Conservation (phyloP, 1,284 basidiomycete genomes). For the Fomitopsis schrenkii region DNA sequence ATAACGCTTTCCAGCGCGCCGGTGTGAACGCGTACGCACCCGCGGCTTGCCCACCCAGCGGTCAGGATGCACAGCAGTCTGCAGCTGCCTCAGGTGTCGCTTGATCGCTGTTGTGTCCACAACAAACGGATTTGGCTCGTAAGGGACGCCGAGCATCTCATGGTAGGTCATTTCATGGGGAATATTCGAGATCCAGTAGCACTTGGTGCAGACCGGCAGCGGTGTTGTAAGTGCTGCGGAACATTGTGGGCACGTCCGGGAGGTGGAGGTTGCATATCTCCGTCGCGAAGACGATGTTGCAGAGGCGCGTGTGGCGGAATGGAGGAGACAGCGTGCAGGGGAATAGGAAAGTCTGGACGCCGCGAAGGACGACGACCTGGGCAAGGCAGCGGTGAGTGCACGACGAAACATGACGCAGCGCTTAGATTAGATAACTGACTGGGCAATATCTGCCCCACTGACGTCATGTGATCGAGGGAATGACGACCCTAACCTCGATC, state of each 20-base stretch:
- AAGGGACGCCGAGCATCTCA: conserved; percentile 57
- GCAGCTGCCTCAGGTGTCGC: conserved; percentile 59
- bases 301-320: not conserved
- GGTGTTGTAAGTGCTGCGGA: conserved; percentile 49
- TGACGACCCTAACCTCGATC: conserved; percentile 2
- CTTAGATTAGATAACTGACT: not conserved
- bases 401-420: conserved; percentile 20
- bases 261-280: not conserved
- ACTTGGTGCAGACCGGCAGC: conserved; percentile 66
- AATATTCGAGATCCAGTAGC: conserved; percentile 59
- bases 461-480: conserved; percentile 23
- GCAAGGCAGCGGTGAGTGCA: conserved; percentile 11
- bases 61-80: conserved; percentile 80
- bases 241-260: conserved; percentile 53
- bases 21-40: conserved; percentile 33
- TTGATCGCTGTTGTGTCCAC: conserved; percentile 54
- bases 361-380: conserved; percentile 2
- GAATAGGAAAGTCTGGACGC: not conserved
- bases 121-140: conserved; percentile 61
- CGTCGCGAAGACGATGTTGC: not conserved
- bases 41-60: conserved; percentile 63
- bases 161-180: conserved; percentile 49
- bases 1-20: not conserved
- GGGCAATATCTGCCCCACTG: conserved; percentile 6
- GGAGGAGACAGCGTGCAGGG: not conserved